These are phyloP conservation scores for Picea mariana DNA, from an alignment of 83 land plant genomes.

Conservation along the genomic window DNA sequence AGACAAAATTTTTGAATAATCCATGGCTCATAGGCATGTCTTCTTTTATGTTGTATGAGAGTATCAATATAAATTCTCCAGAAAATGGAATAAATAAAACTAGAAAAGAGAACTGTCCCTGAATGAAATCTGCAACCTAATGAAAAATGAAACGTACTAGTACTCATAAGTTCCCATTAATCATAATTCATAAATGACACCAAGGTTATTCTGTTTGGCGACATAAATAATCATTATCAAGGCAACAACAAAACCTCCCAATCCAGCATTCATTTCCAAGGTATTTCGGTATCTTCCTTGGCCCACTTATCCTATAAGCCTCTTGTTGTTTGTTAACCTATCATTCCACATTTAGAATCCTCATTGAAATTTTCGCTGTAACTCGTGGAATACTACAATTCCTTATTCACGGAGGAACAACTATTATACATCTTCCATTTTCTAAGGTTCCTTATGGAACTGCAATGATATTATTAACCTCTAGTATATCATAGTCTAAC, in stretches of 20 bases:
- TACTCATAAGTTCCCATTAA: conserved; percentile 67
- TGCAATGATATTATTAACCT: conserved; percentile 31
- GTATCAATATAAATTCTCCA: too few species aligned
- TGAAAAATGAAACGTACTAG: conserved; percentile 25
- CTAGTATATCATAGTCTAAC: conserved; percentile 14
- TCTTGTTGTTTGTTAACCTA: background rate
- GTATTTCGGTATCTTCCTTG: background rate
- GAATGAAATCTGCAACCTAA: background rate
- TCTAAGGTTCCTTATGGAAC: conserved; percentile 58
- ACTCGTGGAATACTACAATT: conserved; percentile 37
- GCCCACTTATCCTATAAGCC: background rate
- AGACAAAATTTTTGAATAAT: too few species aligned
- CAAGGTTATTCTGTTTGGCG: conserved; percentile 50
- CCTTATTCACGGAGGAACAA: conserved; percentile 67
- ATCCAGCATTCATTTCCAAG: conserved; percentile 59
- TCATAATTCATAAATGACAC: conserved; percentile 68
- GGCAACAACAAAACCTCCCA: conserved; percentile 75
- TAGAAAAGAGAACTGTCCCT: too few species aligned
- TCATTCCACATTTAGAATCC: background rate
- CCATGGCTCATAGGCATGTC: too few species aligned
- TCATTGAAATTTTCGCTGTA: conserved; percentile 43
- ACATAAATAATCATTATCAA: conserved; percentile 46
- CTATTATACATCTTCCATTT: conserved; percentile 61
- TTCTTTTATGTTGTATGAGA: too few species aligned
- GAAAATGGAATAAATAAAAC: too few species aligned